Evolutionary conservation across 2,329 filamentous ascomycete genomes (phyloP), one percentile per base, ranked within the genome.

Genomic region (Neonectria coccinea): DNA sequence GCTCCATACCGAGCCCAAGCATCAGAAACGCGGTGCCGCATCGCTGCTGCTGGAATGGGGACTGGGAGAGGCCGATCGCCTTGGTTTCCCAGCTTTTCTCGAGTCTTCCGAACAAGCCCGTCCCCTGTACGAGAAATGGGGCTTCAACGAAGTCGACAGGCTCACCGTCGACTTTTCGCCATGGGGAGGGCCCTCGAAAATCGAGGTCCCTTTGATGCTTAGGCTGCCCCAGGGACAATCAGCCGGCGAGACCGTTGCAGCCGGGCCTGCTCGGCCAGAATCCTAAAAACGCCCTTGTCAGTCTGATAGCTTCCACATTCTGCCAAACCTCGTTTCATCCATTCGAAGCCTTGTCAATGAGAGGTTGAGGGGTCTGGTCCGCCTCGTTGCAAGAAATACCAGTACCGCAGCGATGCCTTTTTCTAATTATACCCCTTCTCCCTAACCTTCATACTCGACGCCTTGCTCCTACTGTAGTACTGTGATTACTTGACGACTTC

Each of bases 1-100:
- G 1, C 71, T 82, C 36, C 77, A 80, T 45, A 81, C 79, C 2
- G 73, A 79, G 50, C 74, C 79, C 1, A 74, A 75, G 14, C 77
- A 80, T 58, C 79, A 80, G 51, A 72, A 73, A 50, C 76, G 76
- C 7, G 80, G 80, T 5, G 76, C 76, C 12, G 79, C 71, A 2
- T 69, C 71, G 20, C 66, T 79, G 68, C 67, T 81, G 62, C 58
- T 82, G 50, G 62, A 73, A 31, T 79, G 75, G 74, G 76, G 76
- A 3, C 70, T 74, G n/a, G 72, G 74, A 9, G 74, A 81, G 66
- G 78, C 80, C 16, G 78, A 80, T 52, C 64, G 73, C 10, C 73
- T 79, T 2, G 75, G 76, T 5, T 60, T 82, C n/a, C 74, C 77
- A 3, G 70, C 70, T 0, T 81, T 77, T 53, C 72, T 81, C 16